Evolutionary conservation across 1,139 yeast genomes (phyloP).

Genomic region (Hyphopichia buzzinii): DNA sequence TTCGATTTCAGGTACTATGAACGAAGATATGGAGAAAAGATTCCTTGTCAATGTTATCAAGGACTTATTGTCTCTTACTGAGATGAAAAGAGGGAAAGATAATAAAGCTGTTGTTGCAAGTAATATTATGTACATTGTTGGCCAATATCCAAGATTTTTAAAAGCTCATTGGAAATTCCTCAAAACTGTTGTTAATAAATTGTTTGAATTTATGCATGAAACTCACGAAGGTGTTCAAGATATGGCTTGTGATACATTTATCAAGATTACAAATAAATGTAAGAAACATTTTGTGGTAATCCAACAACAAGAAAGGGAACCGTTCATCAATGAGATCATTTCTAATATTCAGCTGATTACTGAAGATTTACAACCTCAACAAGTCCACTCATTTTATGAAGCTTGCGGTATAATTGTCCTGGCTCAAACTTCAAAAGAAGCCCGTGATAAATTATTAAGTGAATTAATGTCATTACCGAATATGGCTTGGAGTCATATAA

Average conservation of each 20-base stretch:
- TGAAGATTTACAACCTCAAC: slow-evolving; percentile 93
- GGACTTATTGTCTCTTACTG: slow-evolving; percentile 86
- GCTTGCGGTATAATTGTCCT: slow-evolving; percentile 95
- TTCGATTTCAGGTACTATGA: slow-evolving; percentile 97
- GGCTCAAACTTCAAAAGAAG: slow-evolving; percentile 64
- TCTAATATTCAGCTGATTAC: slow-evolving; percentile 81
- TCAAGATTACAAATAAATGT: slow-evolving; percentile 92
- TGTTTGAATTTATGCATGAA: slow-evolving; percentile 98
- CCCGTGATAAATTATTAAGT: slow-evolving; percentile 68
- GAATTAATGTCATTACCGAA: slow-evolving; percentile 91
- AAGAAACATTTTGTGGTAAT: slow-evolving; percentile 90
- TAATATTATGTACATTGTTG: slow-evolving; percentile 97
- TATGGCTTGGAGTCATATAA: slow-evolving; percentile 90
- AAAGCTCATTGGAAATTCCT: slow-evolving; percentile 98
- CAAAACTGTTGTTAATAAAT: slow-evolving; percentile 90
- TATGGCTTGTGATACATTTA: slow-evolving; percentile 99
- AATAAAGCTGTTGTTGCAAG: slow-evolving; percentile 99
- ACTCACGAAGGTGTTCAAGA: slow-evolving; percentile 99
- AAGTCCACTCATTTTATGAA: slow-evolving; percentile 95
- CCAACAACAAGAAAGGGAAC: slow-evolving; percentile 85
- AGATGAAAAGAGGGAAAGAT: slow-evolving; percentile 95
- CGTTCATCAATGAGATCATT: slow-evolving; percentile 89
- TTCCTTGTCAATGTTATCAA: slow-evolving; percentile 90
- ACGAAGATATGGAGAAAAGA: slow-evolving; percentile 94
- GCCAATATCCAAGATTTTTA: slow-evolving; percentile 95